Base-by-base conservation (phyloP, 495 filamentous ascomycete species). In the Gamarada debralockiae region DNA sequence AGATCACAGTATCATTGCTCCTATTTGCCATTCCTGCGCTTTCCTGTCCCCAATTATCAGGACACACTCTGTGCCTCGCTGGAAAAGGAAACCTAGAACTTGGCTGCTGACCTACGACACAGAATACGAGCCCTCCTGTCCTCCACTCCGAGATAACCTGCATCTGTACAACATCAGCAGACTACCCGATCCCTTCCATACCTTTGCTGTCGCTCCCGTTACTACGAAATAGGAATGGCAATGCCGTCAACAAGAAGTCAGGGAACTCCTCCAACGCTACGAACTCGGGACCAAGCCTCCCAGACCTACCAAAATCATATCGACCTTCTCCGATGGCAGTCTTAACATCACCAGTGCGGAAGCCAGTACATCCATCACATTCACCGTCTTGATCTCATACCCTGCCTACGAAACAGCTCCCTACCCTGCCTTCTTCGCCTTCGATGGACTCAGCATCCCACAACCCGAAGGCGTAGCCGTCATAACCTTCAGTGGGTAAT, bases 181-280 rank as follows among this genome's bases (percentile, higher is more conserved):
- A n/a, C 71, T 81, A 14, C 76, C 76, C 0, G 73, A 80, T 60
- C 78, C 77, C 7, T 81, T 80, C 67, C 73, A 66, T 18, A 71
- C 65, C 49, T 55, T 70, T 21, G 64, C 65, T 55, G 76, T 76
- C 25, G 54, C 34, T 9, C 67, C 69, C 59, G 67, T 81, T 13
- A 65, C 70, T 2, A 74, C 67, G 50, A 66, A 73, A 60, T 71
- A 63, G 14, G 70, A 75, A 46, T 81, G 75, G 61, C 61, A 62
- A 41, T 80, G 77, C 69, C 75, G 74, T 23, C 63, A 68, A 50
- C 61, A 68, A 40, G 74, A 81, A 66, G 75, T 79, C 56, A 64
- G 52, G 64, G 72, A 72, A 57, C 70, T 75, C 48, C 51, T 81
- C 31, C 73, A 78, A 57, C 67, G 70, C 52, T 78, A 74, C 60